These are phyloP conservation scores for Phytophthora sp. DNA, from an alignment of 352 stramenopile genomes.

Conservation along the genomic window DNA sequence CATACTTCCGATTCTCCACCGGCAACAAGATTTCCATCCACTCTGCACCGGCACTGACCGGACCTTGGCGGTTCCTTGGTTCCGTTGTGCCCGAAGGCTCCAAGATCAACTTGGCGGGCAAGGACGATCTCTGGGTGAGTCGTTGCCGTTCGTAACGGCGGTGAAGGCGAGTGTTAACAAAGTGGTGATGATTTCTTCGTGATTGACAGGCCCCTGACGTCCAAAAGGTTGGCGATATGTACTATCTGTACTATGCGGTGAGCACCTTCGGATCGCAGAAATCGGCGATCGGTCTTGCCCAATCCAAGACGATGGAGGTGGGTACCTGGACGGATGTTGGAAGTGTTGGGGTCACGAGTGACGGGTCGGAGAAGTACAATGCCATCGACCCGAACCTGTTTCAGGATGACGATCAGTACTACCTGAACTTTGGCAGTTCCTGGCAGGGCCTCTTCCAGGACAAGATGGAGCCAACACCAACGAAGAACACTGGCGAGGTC, in stretches of 20 bases:
- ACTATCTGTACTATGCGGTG: constrained; percentile 70
- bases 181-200: background rate
- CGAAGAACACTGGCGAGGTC: constrained; percentile 14
- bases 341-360: constrained; percentile 42
- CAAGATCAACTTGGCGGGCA: constrained; percentile 43
- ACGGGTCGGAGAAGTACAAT: constrained; percentile 50
- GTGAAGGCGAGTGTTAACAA: background rate
- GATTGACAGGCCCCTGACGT: constrained; percentile 46
- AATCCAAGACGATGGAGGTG: constrained; percentile 51
- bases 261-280: constrained; percentile 50
- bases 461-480: constrained; percentile 31
- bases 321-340: constrained; percentile 47
- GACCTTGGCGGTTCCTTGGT: constrained; percentile 45
- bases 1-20: constrained; percentile 57
- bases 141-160: background rate
- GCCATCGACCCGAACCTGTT: constrained; percentile 59
- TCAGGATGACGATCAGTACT: constrained; percentile 35
- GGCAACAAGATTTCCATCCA: constrained; percentile 52
- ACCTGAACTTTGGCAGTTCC: constrained; percentile 56
- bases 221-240: constrained; percentile 50
- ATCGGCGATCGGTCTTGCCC: constrained; percentile 52
- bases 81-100: constrained; percentile 42
- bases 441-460: constrained; percentile 48
- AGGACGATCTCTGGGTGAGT: constrained; percentile 44
- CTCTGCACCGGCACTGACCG: constrained; percentile 37